Evolutionary conservation across 2,329 filamentous ascomycete species (phyloP).

Genomic region (Beauveria asiatica): DNA sequence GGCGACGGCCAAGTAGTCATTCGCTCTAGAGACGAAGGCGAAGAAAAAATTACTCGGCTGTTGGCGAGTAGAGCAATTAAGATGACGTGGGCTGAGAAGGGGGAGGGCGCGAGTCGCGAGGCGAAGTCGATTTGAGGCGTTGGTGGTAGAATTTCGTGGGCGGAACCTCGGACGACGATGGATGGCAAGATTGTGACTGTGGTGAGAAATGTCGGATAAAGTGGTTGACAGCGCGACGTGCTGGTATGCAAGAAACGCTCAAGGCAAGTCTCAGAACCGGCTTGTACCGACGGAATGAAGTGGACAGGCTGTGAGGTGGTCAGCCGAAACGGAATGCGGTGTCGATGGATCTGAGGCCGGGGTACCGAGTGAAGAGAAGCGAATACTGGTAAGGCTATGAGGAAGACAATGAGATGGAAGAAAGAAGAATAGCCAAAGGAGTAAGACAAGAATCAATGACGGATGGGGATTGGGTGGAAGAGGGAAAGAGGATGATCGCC

Average conservation of each 20-base stretch:
- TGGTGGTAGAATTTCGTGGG: not conserved
- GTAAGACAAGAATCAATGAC: not conserved
- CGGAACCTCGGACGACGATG: not conserved
- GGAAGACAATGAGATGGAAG: not conserved
- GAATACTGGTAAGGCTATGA: not conserved
- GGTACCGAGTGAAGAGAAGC: not conserved
- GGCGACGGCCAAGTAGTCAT: not conserved
- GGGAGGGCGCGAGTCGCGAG: not conserved
- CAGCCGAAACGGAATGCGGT: not conserved
- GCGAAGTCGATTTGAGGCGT: not conserved
- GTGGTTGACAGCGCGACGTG: not conserved
- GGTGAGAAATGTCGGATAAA: not conserved
- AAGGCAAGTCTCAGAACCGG: slow-evolving; percentile 6
- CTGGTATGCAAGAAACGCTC: slow-evolving; percentile 1
- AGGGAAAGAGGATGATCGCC: not conserved
- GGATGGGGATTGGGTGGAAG: not conserved
- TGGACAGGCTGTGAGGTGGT: slow-evolving; percentile 2
- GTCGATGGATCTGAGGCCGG: slow-evolving; percentile 5
- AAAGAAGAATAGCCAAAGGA: not conserved
- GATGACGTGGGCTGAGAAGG: not conserved
- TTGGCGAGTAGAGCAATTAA: not conserved
- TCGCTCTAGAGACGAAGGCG: not conserved
- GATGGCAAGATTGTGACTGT: not conserved
- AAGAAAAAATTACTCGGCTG: not conserved
- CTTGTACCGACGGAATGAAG: not conserved